Evolutionary conservation across 164 flowering plant genomes (phyloP), one percentile per base, ranked within the genome.

Genomic region (Liquidambar formosana): DNA sequence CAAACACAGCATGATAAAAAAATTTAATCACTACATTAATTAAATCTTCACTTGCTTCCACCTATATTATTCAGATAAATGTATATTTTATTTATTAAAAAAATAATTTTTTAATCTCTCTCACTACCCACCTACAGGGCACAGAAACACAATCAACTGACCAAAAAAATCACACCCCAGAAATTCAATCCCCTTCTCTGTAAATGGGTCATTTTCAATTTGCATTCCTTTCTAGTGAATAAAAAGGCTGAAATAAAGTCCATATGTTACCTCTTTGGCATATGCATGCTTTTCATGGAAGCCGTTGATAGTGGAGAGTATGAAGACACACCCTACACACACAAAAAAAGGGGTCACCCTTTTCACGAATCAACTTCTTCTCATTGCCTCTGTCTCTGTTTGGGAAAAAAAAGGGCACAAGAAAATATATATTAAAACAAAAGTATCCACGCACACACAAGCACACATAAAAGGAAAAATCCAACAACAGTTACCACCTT

Each of bases 291-390:
- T 72, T 56, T 63, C 65, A 69, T 53, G 26, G 18, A 65, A 63
- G 59, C 81, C 81, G 58, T 69, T 64, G 78, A 72, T 72, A 75
- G 81, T 75, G 81, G 78, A 18, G 23, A 26, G 27, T 44, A 43
- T 8, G 45, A 51, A 41, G 28, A 46, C 51, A 52, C 52, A 26
- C 12, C 47, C n/a, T 12, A 38, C 43, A 33, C 2, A 33, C n/a
- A n/a, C n/a, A 33, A 33, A 59, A 61, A 65, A 28, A 38, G 6
- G 23, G n/a, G 26, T 57, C 18, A 10, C 23, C 46, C 44, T 45
- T 22, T 56, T 28, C 38, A 44, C 21, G 56, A 63, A 43, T 22
- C 27, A 64, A 51, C 66, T 59, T 26, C n/a, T 41, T 0, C 28
- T 19, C 69, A 15, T n/a, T 48, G 13, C 67, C 54, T 59, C 56